Base-by-base conservation (phyloP, 2,329 filamentous ascomycete species). In the Ceratocystiopsis minuta region DNA sequence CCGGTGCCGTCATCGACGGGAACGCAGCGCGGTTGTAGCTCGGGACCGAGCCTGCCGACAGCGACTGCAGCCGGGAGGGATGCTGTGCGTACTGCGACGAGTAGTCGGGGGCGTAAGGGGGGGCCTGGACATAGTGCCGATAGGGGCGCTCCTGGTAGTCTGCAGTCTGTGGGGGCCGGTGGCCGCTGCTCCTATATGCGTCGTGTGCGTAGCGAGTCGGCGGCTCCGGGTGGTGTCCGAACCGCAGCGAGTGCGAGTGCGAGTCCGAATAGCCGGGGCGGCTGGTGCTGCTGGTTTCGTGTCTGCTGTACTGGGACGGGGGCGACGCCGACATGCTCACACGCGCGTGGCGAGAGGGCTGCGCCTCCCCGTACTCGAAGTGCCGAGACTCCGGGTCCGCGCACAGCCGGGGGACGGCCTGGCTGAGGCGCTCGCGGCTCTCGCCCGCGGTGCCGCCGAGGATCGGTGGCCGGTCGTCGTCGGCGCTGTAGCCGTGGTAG, bases 1-100 rank as follows among this genome's bases (percentile, higher is more conserved):
- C 35, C 2, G 36, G 28, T 11, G 40, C 28, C 15, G 34, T 9
- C 7, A 34, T 11, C 6, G 28, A 34, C 10, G 42, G 20, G 16
- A 32, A 38, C 6, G 34, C 24, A 4, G 41, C 37, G 3, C 37
- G 41, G 41, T 36, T 37, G 18, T 37, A 42, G 34, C 34, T 16
- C 12, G n/a, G 24, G 3, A 38, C 20, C n/a, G 37, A 34, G 17
- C 31, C 37, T 1, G 18, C 17, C 10, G 43, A 45, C 34, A 39
- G 37, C 12, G 40, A 42, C 28, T 45, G 43, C n/a, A 36, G 4
- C 11, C 43, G 43, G 9, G 43, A 34, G 9, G 34, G 43, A 31
- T 45, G 39, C 1, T 42, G 41, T 37, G 36, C 24, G 16, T 43
- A 36, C 6, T 37, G 20, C 24, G 24, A 10, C 15, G 39, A 36